Percentiles rank a stretch among this genome's conserved stretches.
Evolutionary conservation across 495 filamentous ascomycete genomes (phyloP).

Genomic region (Pyrenopolyporus hunteri): DNA sequence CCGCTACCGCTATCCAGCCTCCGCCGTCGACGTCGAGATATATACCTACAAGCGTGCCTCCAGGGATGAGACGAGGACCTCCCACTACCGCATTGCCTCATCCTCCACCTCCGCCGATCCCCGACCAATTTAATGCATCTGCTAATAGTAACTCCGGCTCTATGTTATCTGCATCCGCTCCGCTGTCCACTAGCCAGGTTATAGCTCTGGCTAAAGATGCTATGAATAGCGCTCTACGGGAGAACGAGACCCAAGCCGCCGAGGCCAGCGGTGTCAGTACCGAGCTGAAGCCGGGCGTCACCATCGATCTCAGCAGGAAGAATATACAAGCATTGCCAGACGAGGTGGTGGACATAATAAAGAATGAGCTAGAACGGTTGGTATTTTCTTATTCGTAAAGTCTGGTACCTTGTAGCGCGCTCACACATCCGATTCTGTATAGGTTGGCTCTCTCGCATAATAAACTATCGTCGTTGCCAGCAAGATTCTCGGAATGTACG

Average conservation of each 20-base stretch:
- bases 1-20: constrained; percentile 35
- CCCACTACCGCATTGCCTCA: constrained; percentile 44
- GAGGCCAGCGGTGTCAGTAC: constrained; percentile 71
- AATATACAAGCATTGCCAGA: constrained; percentile 81
- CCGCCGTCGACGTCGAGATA: constrained; percentile 42
- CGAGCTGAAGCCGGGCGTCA: constrained; percentile 77
- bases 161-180: constrained; percentile 48
- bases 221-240: constrained; percentile 70
- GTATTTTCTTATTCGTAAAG: constrained; percentile 8
- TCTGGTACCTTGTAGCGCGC: background rate
- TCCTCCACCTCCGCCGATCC: constrained; percentile 46
- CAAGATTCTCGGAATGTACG: constrained; percentile 82
- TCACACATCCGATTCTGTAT: constrained; percentile 13
- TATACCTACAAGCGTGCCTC: constrained; percentile 49
- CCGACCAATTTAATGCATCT: constrained; percentile 44
- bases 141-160: constrained; percentile 33
- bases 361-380: constrained; percentile 89
- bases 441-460: constrained; percentile 93
- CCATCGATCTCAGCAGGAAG: constrained; percentile 86
- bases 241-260: constrained; percentile 70
- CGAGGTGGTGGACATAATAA: constrained; percentile 89
- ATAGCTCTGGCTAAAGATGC: constrained; percentile 65
- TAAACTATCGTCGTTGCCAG: constrained; percentile 75
- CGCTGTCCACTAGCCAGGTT: constrained; percentile 56
- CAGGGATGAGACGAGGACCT: constrained; percentile 46